Percentiles rank a stretch among this genome's conserved stretches.
These are phyloP conservation scores for Talaromyces sp. DNA, from an alignment of 2,329 filamentous ascomycete species.

Conservation along the genomic window DNA sequence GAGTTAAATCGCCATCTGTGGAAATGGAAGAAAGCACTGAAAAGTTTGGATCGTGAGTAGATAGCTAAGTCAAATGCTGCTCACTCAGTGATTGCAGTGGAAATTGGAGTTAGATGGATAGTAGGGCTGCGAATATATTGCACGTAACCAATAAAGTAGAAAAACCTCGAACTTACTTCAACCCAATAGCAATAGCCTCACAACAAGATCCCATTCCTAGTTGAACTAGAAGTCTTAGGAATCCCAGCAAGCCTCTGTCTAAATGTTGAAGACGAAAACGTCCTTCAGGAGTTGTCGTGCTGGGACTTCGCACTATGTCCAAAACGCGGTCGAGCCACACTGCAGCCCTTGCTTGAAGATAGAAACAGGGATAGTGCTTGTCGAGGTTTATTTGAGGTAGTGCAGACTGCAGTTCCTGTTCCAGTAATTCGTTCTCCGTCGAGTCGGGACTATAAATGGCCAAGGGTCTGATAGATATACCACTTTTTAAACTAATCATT, in stretches of 20 bases:
- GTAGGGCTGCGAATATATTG: neutral
- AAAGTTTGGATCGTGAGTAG: too few relatives aligned
- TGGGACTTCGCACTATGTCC: neutral
- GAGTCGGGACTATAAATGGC: neutral
- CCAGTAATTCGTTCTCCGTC: conserved; percentile 1
- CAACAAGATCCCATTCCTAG: conserved; percentile 5
- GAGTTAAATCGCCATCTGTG: conserved; percentile 1
- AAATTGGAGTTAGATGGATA: neutral
- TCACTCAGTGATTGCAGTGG: neutral
- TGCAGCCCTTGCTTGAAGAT: conserved; percentile 9
- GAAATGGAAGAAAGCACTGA: conserved; percentile 5
- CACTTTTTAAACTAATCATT: conserved; percentile 9
- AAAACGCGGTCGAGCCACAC: conserved; percentile 6
- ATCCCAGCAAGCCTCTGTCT: conserved; percentile 3
- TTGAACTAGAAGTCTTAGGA: neutral
- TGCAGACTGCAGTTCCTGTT: neutral
- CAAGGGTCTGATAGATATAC: conserved; percentile 3
- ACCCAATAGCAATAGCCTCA: conserved; percentile 7
- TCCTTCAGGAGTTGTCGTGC: neutral
- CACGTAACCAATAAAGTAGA: neutral
- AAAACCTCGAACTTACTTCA: conserved; percentile 3
- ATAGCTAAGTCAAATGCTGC: neutral
- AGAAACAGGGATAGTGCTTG: neutral
- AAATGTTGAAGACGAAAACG: conserved; percentile 1
- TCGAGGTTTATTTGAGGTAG: neutral